phyloP scores from a whole-genome alignment of 1,284 basidiomycete genomes.

The Erythrobasidium hasegawianum region DNA sequence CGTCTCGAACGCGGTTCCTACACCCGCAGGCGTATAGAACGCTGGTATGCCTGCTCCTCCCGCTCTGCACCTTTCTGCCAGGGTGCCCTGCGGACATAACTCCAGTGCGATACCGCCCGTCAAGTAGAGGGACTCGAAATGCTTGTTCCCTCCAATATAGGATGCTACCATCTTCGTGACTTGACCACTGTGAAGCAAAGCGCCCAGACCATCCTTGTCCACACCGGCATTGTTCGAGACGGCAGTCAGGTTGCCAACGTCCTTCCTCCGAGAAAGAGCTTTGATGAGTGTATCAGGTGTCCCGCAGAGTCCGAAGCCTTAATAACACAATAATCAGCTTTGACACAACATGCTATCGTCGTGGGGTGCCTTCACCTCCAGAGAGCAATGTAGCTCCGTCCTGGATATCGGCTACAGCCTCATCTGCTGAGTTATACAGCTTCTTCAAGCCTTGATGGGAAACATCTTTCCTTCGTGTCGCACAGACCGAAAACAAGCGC shows the following conservation, averaged over 20 bases:
- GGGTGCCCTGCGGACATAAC: slow-evolving; percentile 81
- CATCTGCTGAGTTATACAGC: slow-evolving; percentile 70
- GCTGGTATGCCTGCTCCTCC: slow-evolving; percentile 88
- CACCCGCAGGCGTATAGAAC: slow-evolving; percentile 88
- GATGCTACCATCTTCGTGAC: slow-evolving; percentile 72
- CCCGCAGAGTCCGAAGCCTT: too few species aligned
- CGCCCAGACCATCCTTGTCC: neutral
- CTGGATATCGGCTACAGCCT: slow-evolving; percentile 75
- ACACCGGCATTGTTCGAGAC: slow-evolving; percentile 84
- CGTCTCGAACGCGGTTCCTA: slow-evolving; percentile 50
- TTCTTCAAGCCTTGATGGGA: slow-evolving; percentile 55
- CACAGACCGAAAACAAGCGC: too few species aligned
- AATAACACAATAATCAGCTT: too few species aligned
- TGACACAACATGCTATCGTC: too few species aligned
- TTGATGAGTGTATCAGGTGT: slow-evolving; percentile 69
- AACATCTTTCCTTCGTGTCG: too few species aligned
- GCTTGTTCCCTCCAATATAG: slow-evolving; percentile 75
- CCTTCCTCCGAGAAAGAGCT: slow-evolving; percentile 67
- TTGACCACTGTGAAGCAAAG: slow-evolving; percentile 57
- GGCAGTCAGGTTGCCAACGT: slow-evolving; percentile 70
- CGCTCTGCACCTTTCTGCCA: slow-evolving; percentile 83
- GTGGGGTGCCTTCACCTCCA: slow-evolving; percentile 58
- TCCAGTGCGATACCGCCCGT: slow-evolving; percentile 56
- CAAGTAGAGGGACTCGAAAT: slow-evolving; percentile 46
- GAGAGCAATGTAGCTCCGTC: slow-evolving; percentile 73